A percentile compares a stretch with the other conserved stretches of the same genome.
These are phyloP conservation scores for Neurospora sp. DNA, from an alignment of 495 filamentous ascomycete species.

Conservation along the genomic window DNA sequence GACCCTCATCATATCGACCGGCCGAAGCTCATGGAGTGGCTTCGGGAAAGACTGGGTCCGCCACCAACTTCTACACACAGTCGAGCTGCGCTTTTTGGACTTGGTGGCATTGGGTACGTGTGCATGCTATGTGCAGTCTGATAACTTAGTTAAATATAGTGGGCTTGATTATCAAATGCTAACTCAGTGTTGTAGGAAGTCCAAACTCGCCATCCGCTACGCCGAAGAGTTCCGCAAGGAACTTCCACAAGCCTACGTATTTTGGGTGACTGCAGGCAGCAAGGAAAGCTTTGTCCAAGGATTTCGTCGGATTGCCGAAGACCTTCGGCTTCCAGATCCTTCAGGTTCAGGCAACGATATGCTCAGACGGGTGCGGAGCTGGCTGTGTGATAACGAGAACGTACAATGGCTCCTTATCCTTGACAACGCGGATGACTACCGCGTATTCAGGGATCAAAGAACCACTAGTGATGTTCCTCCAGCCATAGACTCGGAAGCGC, in stretches of 20 bases:
- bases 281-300: constrained; percentile 29
- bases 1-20: not conserved
- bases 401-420: constrained; percentile 32
- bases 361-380: not conserved
- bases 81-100: not conserved
- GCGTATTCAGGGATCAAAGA: constrained; percentile 10
- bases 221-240: not conserved
- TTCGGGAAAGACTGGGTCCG: not conserved
- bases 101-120: not conserved
- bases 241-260: constrained; percentile 27
- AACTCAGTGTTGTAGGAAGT: not conserved
- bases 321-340: not conserved
- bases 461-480: not conserved
- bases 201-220: not conserved
- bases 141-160: too few relatives aligned
- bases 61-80: not conserved
- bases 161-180: not conserved
- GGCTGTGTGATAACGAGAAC: constrained; percentile 9
- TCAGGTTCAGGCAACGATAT: not conserved
- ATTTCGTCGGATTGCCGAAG: constrained; percentile 14
- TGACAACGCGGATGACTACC: constrained; percentile 29
- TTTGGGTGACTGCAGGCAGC: constrained; percentile 40
- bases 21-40: not conserved
- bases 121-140: not conserved
- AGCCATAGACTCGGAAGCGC: not conserved